phyloP scores from a whole-genome alignment of 179 eudicot species.

The Corrigiola litoralis region DNA sequence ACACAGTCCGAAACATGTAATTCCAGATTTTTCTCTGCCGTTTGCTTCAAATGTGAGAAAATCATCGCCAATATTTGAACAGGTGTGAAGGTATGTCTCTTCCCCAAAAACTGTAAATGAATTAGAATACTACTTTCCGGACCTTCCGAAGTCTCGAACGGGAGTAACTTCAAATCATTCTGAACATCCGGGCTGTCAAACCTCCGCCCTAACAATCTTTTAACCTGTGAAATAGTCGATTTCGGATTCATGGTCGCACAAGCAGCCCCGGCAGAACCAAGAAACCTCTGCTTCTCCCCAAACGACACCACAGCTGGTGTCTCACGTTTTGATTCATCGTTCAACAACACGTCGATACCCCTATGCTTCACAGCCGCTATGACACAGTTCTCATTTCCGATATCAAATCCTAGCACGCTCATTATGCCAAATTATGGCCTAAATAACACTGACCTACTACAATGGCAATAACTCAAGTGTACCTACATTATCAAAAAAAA shows the following conservation, averaged over 20 bases:
- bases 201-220: slow-evolving; percentile 62
- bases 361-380: slow-evolving; percentile 70
- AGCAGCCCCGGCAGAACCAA: slow-evolving; percentile 84
- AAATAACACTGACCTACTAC: no score
- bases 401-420: slow-evolving; percentile 89
- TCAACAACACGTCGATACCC: slow-evolving; percentile 81
- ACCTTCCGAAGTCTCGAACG: slow-evolving; percentile 78
- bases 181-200: slow-evolving; percentile 49
- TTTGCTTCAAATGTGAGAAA: slow-evolving; percentile 73
- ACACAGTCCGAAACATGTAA: slow-evolving; percentile 54
- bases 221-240: slow-evolving; percentile 79
- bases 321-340: slow-evolving; percentile 87
- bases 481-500: background rate
- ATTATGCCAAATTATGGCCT: slow-evolving; percentile 31
- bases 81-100: slow-evolving; percentile 55
- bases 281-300: slow-evolving; percentile 85
- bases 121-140: slow-evolving; percentile 71
- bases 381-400: slow-evolving; percentile 93
- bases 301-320: slow-evolving; percentile 84
- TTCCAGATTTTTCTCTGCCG: slow-evolving; percentile 63
- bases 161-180: slow-evolving; percentile 56
- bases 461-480: background rate
- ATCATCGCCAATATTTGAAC: slow-evolving; percentile 90
- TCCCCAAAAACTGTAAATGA: slow-evolving; percentile 56
- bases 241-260: slow-evolving; percentile 76